Percentiles rank a stretch among this genome's conserved stretches.
Evolutionary conservation across 1,284 basidiomycete species (phyloP).

Genomic region (Cutaneotrichosporon mucoides): DNA sequence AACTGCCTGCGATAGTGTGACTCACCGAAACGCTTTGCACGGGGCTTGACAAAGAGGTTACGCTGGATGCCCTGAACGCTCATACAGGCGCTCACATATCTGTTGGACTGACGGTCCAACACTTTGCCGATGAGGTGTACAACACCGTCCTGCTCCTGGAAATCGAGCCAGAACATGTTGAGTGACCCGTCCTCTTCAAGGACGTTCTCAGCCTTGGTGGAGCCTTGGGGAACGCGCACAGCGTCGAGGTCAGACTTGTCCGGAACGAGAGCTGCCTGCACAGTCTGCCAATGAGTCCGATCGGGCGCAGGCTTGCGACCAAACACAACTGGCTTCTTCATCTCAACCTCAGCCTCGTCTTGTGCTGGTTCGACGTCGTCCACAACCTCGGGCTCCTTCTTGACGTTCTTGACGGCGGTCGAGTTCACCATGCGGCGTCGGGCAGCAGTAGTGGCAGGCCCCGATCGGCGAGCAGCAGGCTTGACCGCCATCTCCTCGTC

Average conservation of each 20-base stretch:
- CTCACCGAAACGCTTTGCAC: conserved; percentile 62
- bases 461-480: conserved; percentile 22
- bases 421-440: conserved; percentile 50
- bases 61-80: conserved; percentile 81
- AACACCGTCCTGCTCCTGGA: conserved; percentile 72
- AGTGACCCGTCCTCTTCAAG: conserved; percentile 68
- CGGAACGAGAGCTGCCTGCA: conserved; percentile 57
- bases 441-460: conserved; percentile 8
- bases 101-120: conserved; percentile 63
- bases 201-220: conserved; percentile 50
- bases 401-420: conserved; percentile 42
- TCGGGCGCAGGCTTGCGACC: conserved; percentile 29
- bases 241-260: conserved; percentile 36
- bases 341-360: conserved; percentile 21
- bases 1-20: conserved; percentile 6
- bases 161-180: conserved; percentile 92
- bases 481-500: conserved; percentile 33
- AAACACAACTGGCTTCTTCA: conserved; percentile 26
- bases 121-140: conserved; percentile 82
- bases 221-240: conserved; percentile 46
- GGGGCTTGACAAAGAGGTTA: conserved; percentile 89
- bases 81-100: conserved; percentile 83
- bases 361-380: not conserved
- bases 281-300: conserved; percentile 66
- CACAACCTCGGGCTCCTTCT: conserved; percentile 50